Evolutionary conservation across 192 early-diverging fungal species (phyloP).

Genomic region (Haplosporangium gracile): DNA sequence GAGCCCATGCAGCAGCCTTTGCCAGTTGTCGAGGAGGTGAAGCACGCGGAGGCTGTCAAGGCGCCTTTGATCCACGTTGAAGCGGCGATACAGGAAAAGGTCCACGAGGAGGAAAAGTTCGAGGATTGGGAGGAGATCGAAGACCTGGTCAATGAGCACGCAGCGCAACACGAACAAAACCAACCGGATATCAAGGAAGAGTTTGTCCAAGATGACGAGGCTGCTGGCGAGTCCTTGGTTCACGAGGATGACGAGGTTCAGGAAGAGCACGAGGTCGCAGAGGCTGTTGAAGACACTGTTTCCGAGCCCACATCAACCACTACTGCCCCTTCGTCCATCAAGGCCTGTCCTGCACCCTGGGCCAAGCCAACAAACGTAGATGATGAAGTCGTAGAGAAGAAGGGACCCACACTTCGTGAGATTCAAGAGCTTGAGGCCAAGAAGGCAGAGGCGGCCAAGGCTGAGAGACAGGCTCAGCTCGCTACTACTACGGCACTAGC

Average conservation of each 20-base stretch:
- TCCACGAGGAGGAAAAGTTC: background rate
- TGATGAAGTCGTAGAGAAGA: constrained; percentile 36
- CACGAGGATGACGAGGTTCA: background rate
- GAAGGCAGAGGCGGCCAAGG: constrained; percentile 51
- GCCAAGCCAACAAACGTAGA: constrained; percentile 42
- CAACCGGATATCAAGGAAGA: background rate
- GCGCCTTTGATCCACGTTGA: background rate
- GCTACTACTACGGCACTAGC: constrained; percentile 27
- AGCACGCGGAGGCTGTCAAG: background rate
- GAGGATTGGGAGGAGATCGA: background rate
- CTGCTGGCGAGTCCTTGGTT: background rate
- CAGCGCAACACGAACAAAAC: background rate
- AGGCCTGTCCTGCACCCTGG: constrained; percentile 52
- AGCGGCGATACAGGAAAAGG: background rate
- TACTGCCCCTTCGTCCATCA: constrained; percentile 19
- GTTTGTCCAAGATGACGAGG: constrained; percentile 1
- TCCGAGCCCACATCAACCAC: constrained; percentile 8
- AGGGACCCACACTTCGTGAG: constrained; percentile 68
- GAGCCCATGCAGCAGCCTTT: background rate
- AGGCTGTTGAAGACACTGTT: constrained; percentile 12
- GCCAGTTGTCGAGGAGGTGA: background rate
- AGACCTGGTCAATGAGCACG: background rate
- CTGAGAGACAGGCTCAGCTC: constrained; percentile 52
- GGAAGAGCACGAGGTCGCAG: background rate
- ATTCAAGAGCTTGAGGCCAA: constrained; percentile 75